Evolutionary conservation across 1,139 yeast species (phyloP).

Genomic region (Kurtzmaniella quercitrusa): DNA sequence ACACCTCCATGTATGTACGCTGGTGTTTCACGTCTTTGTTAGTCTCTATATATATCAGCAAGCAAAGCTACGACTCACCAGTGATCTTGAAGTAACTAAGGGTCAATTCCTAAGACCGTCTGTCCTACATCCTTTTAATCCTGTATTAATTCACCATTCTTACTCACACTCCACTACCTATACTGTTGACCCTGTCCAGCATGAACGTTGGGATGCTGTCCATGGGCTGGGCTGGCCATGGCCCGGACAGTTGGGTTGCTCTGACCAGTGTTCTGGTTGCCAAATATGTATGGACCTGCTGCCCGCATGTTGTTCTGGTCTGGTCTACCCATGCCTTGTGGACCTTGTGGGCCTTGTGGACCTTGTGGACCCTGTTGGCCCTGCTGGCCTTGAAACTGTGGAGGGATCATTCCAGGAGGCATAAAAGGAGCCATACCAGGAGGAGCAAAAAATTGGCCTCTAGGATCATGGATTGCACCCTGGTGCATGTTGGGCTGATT

Average conservation of each 20-base stretch:
- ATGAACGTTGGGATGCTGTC: not conserved
- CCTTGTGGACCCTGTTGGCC: conserved; percentile 5
- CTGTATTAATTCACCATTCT: no score
- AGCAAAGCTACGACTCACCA: no score
- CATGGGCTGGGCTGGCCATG: not conserved
- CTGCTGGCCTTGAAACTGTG: conserved; percentile 12
- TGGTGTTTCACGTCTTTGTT: no score
- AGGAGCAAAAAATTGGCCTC: conserved; percentile 9
- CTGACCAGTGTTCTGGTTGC: not conserved
- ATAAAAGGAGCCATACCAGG: conserved; percentile 23
- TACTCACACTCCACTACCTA: no score
- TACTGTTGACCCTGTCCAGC: not conserved
- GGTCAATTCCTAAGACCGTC: no score
- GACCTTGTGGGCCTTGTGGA: conserved; percentile 5
- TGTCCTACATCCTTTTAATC: no score
- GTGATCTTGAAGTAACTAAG: no score
- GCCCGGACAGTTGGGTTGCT: not conserved
- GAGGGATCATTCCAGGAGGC: conserved; percentile 26
- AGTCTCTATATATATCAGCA: no score
- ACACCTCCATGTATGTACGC: no score
- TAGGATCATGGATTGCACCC: conserved; percentile 3
- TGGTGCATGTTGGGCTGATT: conserved; percentile 8
- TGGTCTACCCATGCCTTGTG: not conserved
- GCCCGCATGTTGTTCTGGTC: conserved; percentile 8
- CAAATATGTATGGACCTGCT: conserved; percentile 7